These are phyloP conservation scores for Suillus brevipes DNA, from an alignment of 768 basidiomycete species.

Conservation along the genomic window DNA sequence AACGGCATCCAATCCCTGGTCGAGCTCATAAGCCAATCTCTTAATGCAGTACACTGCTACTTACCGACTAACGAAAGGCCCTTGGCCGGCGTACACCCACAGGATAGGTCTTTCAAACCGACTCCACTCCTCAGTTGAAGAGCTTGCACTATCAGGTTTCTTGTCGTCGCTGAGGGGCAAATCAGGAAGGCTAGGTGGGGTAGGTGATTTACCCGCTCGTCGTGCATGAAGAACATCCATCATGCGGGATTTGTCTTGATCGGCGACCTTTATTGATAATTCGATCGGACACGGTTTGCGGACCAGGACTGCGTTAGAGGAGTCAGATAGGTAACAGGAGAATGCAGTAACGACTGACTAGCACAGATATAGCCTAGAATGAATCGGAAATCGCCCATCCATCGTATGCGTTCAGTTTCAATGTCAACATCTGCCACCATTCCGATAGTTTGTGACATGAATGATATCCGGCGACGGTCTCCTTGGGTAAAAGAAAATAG, in stretches of 20 bases:
- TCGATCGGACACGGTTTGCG: conserved; percentile 68
- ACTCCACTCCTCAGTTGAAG: conserved; percentile 65
- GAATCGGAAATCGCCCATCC: conserved; percentile 86
- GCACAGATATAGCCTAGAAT: conserved; percentile 69
- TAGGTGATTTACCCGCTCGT: conserved; percentile 25
- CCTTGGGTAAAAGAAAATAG: conserved; percentile 75
- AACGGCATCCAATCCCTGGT: conserved; percentile 77
- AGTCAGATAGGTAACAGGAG: conserved; percentile 2
- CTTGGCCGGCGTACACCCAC: conserved; percentile 77
- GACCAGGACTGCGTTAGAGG: conserved; percentile 46
- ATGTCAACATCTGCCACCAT: conserved; percentile 85
- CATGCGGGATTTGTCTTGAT: conserved; percentile 74
- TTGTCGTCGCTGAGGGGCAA: conserved; percentile 15
- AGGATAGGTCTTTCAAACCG: conserved; percentile 66
- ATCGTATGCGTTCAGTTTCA: conserved; percentile 80
- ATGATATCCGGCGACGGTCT: conserved; percentile 64
- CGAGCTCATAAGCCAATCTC: conserved; percentile 7
- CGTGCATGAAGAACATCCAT: conserved; percentile 46
- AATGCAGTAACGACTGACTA: conserved; percentile 40
- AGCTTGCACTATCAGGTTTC: conserved; percentile 25
- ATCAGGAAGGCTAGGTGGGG: conserved; percentile 9
- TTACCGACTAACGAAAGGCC: conserved; percentile 71
- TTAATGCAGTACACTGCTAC: conserved; percentile 9
- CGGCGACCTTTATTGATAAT: conserved; percentile 67
- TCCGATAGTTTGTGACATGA: conserved; percentile 82